Conservation (phyloP, 768 basidiomycete genomes). For the Boletus sp. region DNA sequence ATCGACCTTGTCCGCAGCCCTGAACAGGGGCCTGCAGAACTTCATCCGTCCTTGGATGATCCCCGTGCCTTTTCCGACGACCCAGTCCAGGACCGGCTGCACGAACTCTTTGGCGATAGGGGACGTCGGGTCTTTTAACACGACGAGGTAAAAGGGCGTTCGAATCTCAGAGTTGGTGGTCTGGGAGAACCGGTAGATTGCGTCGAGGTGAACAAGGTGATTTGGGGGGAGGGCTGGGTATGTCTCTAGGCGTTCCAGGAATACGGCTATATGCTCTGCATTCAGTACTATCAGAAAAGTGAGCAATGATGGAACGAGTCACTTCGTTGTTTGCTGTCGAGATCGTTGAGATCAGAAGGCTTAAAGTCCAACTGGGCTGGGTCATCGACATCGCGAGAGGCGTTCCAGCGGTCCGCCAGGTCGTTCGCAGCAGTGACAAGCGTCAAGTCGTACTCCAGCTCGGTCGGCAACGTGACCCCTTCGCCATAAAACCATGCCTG, state of each 20-base stretch:
- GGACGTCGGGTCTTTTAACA: conserved; percentile 39
- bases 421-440: conserved; percentile 51
- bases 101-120: conserved; percentile 32
- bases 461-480: conserved; percentile 47
- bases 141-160: conserved; percentile 49
- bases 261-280: conserved; percentile 41
- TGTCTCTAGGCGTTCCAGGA: conserved; percentile 52
- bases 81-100: conserved; percentile 44
- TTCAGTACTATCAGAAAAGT: background rate
- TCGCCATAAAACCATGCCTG: conserved; percentile 60
- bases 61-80: conserved; percentile 40
- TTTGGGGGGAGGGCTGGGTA: conserved; percentile 41
- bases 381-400: conserved; percentile 37
- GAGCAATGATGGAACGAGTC: background rate
- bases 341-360: conserved; percentile 42
- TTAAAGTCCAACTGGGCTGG: conserved; percentile 40
- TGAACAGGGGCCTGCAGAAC: conserved; percentile 51
- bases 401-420: conserved; percentile 54
- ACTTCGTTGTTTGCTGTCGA: conserved; percentile 54
- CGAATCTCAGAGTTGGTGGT: conserved; percentile 52
- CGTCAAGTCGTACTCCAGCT: conserved; percentile 52
- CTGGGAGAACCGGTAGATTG: conserved; percentile 42
- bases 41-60: conserved; percentile 54
- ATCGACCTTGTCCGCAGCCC: conserved; percentile 39
- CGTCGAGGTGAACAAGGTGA: conserved; percentile 43